Conservation (phyloP, 495 filamentous ascomycete species). For the Talaromyces trachyspermus region DNA sequence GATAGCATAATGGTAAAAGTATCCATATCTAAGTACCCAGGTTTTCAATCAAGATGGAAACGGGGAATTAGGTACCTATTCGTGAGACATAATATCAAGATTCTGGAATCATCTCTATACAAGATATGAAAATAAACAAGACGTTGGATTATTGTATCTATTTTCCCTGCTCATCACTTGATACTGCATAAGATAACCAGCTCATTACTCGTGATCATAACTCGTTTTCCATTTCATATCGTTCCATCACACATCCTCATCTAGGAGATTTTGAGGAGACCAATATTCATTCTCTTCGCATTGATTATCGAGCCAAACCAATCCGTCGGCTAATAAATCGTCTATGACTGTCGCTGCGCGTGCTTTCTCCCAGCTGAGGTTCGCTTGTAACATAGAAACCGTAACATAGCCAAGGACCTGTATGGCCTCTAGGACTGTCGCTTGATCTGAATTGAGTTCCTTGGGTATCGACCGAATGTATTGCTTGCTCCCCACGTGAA, state of each 20-base stretch:
- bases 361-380: slow-evolving; percentile 77
- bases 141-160: no score
- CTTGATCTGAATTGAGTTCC: slow-evolving; percentile 92
- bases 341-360: slow-evolving; percentile 83
- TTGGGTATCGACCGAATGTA: slow-evolving; percentile 93
- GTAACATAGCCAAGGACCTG: slow-evolving; percentile 82
- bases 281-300: slow-evolving; percentile 88
- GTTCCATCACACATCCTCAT: slow-evolving; percentile 31
- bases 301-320: slow-evolving; percentile 93
- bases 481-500: slow-evolving; percentile 70
- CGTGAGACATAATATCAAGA: no score
- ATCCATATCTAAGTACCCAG: no score
- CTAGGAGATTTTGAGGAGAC: slow-evolving; percentile 58
- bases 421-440: slow-evolving; percentile 81
- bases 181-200: no score
- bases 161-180: no score
- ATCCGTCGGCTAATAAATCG: slow-evolving; percentile 80
- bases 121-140: no score
- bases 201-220: no score
- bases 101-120: no score
- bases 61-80: no score
- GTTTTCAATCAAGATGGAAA: no score
- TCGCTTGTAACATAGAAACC: slow-evolving; percentile 85
- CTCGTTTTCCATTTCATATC: no score
- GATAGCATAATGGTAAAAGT: no score